These are phyloP conservation scores for Lactarius sp. DNA, from an alignment of 768 basidiomycete genomes.

Conservation along the genomic window DNA sequence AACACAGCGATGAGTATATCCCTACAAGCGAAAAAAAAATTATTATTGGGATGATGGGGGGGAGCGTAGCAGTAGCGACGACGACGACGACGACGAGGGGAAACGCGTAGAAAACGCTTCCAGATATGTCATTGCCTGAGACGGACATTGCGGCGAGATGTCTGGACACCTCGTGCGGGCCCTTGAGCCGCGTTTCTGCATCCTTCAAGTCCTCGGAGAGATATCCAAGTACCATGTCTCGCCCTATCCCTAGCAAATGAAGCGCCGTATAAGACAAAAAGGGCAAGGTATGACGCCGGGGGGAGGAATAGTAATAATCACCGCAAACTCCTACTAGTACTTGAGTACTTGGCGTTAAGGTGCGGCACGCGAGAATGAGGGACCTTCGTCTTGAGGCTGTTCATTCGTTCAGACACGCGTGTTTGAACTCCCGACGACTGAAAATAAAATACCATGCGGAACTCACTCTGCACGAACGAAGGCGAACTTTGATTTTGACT, in stretches of 20 bases:
- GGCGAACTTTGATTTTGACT: background rate
- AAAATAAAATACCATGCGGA: slow-evolving; percentile 10
- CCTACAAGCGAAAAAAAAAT: background rate
- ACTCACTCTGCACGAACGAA: slow-evolving; percentile 21
- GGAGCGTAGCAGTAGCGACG: slow-evolving; percentile 11
- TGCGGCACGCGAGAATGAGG: slow-evolving; percentile 19
- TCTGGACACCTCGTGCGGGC: slow-evolving; percentile 16
- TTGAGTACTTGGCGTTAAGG: slow-evolving; percentile 2
- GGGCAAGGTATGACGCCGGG: too few species aligned
- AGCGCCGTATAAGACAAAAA: background rate
- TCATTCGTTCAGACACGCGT: too few species aligned
- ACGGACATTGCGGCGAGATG: slow-evolving; percentile 21
- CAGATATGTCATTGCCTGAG: slow-evolving; percentile 20
- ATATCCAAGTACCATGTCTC: slow-evolving; percentile 24
- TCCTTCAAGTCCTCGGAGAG: slow-evolving; percentile 2
- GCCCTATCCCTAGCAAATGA: slow-evolving; percentile 22
- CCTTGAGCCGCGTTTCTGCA: slow-evolving; percentile 10
- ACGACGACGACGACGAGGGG: slow-evolving; percentile 20
- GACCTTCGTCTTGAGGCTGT: slow-evolving; percentile 20
- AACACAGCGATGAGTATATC: slow-evolving; percentile 25
- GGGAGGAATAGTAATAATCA: slow-evolving; percentile 4
- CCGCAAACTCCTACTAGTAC: slow-evolving; percentile 26
- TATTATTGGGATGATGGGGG: too few species aligned
- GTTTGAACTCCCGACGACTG: too few species aligned
- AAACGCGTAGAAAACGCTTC: slow-evolving; percentile 26